A percentile compares a stretch with the other conserved stretches of the same genome.
phyloP scores from a whole-genome alignment of 2,329 filamentous ascomycete genomes.

The Ilyonectria mors-panacis region DNA sequence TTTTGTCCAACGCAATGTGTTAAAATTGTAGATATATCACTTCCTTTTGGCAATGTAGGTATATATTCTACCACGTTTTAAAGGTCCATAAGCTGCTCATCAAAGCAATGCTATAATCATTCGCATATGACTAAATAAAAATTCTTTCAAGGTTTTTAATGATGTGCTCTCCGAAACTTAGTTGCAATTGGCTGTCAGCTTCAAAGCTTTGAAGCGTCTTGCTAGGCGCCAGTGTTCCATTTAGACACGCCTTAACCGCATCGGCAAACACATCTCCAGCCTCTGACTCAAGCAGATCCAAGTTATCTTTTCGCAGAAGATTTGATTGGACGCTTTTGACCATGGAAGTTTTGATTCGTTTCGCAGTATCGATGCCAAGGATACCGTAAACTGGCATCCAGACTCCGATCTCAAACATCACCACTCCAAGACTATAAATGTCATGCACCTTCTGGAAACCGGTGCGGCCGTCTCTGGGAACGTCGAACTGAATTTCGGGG shows the following conservation, averaged over 20 bases:
- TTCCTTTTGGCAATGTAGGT: background rate
- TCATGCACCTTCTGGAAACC: slow-evolving; percentile 11
- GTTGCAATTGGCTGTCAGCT: background rate
- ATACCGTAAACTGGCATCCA: slow-evolving; percentile 3
- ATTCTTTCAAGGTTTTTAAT: background rate
- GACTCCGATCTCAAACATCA: slow-evolving; percentile 9
- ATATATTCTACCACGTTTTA: background rate
- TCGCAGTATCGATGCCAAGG: background rate
- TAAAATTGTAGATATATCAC: background rate
- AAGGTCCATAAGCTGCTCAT: background rate
- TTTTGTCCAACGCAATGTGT: background rate
- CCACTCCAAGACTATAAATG: slow-evolving; percentile 9
- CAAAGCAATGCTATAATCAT: background rate
- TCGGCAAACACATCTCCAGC: slow-evolving; percentile 3
- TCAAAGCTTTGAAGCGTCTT: background rate
- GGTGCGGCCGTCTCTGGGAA: background rate
- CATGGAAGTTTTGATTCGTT: background rate
- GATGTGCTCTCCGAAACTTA: background rate
- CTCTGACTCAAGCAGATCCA: slow-evolving; percentile 1
- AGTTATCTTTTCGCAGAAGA: background rate
- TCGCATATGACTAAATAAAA: background rate
- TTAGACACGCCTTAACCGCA: background rate
- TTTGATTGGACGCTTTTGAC: slow-evolving; percentile 3
- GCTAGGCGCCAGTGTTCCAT: background rate
- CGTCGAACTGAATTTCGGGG: slow-evolving; percentile 10